phyloP scores from a whole-genome alignment of 2,329 filamentous ascomycete genomes.

The Cladophialophora chaetospira region DNA sequence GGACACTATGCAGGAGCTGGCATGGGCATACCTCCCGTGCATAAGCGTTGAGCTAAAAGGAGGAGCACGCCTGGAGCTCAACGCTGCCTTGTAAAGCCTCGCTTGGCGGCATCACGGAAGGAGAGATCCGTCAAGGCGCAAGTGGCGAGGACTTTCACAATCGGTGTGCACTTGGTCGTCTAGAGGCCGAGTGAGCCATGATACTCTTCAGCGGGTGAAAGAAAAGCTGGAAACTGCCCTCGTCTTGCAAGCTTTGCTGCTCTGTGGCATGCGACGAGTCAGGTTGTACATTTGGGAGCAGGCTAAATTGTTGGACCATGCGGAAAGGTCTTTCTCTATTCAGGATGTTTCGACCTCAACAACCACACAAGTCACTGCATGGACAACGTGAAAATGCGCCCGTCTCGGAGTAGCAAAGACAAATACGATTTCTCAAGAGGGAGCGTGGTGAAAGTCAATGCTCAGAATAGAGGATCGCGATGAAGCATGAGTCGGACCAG shows the following conservation, averaged over 20 bases:
- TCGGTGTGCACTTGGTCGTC: no score
- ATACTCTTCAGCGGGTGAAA: no score
- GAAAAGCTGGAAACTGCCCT: no score
- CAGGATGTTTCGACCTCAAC: no score
- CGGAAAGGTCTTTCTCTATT: no score
- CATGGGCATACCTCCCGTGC: not conserved
- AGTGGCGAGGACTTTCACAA: no score
- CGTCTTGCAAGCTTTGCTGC: not conserved
- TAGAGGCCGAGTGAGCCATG: no score
- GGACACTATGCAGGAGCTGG: no score
- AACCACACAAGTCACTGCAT: no score
- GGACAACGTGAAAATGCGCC: no score
- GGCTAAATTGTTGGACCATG: not conserved
- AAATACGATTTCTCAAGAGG: not conserved
- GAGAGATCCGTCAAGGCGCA: no score
- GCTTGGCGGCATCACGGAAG: not conserved
- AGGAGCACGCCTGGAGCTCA: not conserved
- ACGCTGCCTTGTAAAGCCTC: not conserved
- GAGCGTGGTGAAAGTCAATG: not conserved
- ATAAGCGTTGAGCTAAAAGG: not conserved
- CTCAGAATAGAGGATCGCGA: not conserved
- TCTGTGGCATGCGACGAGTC: slow-evolving; percentile 22
- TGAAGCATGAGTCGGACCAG: not conserved
- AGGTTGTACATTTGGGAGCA: slow-evolving; percentile 10
- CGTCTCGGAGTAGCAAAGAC: no score